A percentile compares a stretch with the other conserved stretches of the same genome.
These are phyloP conservation scores for Exophiala mesophila DNA, from an alignment of 2,329 filamentous ascomycete species.

Conservation along the genomic window DNA sequence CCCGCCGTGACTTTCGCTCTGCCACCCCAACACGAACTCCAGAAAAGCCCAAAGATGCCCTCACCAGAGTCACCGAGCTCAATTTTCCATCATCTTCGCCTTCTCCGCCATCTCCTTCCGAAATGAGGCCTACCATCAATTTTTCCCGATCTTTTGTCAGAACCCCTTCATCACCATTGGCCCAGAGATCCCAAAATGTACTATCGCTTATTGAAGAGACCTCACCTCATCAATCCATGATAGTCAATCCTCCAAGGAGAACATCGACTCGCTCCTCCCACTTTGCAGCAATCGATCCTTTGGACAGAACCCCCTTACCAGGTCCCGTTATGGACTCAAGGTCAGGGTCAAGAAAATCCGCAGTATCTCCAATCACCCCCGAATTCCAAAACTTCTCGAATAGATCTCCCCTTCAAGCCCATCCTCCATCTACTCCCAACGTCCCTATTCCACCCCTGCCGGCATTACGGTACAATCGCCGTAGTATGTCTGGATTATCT, in stretches of 20 bases:
- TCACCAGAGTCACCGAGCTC: conserved; percentile 12
- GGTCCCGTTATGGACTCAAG: neutral
- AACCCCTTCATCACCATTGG: conserved; percentile 10
- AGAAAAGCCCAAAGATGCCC: conserved; percentile 17
- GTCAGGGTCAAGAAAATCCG: neutral
- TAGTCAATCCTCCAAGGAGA: conserved; percentile 6
- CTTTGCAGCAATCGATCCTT: conserved; percentile 9
- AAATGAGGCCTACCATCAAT: conserved; percentile 11
- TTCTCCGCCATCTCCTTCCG: conserved; percentile 9
- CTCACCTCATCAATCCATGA: conserved; percentile 23
- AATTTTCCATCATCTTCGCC: conserved; percentile 11
- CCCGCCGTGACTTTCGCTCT: conserved; percentile 8
- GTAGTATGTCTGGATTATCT: neutral
- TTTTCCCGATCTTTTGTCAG: conserved; percentile 19
- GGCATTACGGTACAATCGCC: neutral
- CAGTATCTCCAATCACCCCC: neutral
- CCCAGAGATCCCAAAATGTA: conserved; percentile 19
- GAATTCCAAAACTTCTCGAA: neutral
- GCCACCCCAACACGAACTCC: conserved; percentile 14
- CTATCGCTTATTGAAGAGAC: conserved; percentile 23
- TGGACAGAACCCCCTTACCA: conserved; percentile 6
- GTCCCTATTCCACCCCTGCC: neutral
- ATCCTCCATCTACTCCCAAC: neutral
- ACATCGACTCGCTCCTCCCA: conserved; percentile 5
- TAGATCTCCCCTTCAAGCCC: neutral